Conservation (phyloP, 1,139 yeast species). For the Pneumocystis carinii region DNA sequence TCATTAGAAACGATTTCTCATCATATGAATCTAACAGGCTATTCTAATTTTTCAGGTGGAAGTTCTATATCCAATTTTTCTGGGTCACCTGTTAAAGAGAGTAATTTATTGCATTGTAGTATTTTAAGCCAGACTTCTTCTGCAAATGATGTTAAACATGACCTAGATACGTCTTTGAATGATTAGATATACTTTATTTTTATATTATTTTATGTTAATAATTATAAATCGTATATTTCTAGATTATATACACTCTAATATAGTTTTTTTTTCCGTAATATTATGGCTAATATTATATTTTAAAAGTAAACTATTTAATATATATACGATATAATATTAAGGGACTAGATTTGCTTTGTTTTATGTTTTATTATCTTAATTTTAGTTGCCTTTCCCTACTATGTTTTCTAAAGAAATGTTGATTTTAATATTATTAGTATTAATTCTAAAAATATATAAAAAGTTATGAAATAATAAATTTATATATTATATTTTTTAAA, state of each 20-base stretch:
- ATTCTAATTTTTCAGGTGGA: constrained; percentile 6
- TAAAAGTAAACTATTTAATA: background rate
- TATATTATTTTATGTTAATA: background rate
- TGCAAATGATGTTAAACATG: constrained; percentile 5
- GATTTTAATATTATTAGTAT: no score
- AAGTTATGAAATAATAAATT: background rate
- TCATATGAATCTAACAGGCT: background rate
- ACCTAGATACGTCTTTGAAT: background rate
- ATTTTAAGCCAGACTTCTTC: constrained; percentile 6
- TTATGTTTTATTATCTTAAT: background rate
- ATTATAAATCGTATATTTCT: background rate
- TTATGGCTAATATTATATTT: background rate
- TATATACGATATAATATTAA: no score
- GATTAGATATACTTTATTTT: background rate
- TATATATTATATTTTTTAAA: background rate
- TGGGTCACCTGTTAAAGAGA: constrained; percentile 17
- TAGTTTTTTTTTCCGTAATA: background rate
- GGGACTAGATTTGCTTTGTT: no score
- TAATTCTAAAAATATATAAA: background rate
- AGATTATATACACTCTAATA: background rate
- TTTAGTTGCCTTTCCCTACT: background rate
- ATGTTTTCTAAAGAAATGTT: background rate
- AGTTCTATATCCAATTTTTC: constrained; percentile 5
- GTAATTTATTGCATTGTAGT: constrained; percentile 14
- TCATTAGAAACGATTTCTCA: constrained; percentile 31